A percentile compares a stretch with the other conserved stretches of the same genome.
These are phyloP conservation scores for Solioccasus polychromus DNA, from an alignment of 768 basidiomycete genomes.

Conservation along the genomic window DNA sequence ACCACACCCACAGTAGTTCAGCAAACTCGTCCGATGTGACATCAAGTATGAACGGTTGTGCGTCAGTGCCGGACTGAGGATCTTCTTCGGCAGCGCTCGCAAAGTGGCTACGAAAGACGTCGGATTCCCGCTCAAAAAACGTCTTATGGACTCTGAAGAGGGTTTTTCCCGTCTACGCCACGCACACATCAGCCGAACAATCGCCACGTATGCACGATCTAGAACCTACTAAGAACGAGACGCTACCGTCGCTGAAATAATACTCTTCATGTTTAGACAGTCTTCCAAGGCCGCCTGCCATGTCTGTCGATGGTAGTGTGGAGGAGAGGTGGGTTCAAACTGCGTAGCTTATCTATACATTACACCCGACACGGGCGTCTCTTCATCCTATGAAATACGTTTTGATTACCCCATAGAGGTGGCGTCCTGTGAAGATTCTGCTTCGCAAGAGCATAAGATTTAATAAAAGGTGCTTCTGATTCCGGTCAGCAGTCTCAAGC, in stretches of 20 bases:
- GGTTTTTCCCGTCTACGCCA: slow-evolving; percentile 45
- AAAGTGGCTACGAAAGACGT: slow-evolving; percentile 38
- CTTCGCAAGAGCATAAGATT: slow-evolving; percentile 2
- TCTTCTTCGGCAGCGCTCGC: slow-evolving; percentile 29
- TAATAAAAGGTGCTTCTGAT: not conserved
- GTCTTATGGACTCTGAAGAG: slow-evolving; percentile 54
- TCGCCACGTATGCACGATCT: not conserved
- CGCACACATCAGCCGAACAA: slow-evolving; percentile 4
- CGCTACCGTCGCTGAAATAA: slow-evolving; percentile 11
- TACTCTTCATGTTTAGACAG: slow-evolving; percentile 3
- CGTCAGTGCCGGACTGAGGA: slow-evolving; percentile 35
- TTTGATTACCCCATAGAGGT: not conserved
- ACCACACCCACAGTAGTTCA: slow-evolving; percentile 56
- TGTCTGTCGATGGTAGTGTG: not conserved
- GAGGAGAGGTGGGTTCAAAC: not conserved
- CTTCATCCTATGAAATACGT: slow-evolving; percentile 13
- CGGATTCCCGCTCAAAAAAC: slow-evolving; percentile 59
- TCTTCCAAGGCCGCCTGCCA: slow-evolving; percentile 10
- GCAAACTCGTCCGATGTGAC: slow-evolving; percentile 44
- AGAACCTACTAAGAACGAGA: slow-evolving; percentile 18
- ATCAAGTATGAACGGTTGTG: slow-evolving; percentile 42
- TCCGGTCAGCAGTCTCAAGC: slow-evolving; percentile 3
- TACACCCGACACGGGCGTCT: slow-evolving; percentile 9
- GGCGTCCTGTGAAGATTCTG: slow-evolving; percentile 10
- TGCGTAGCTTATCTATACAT: slow-evolving; percentile 20